Evolutionary conservation across 2,329 filamentous ascomycete genomes (phyloP), one percentile per base, ranked within the genome.

Genomic region (Dryadomyces quercus-mongolicae): DNA sequence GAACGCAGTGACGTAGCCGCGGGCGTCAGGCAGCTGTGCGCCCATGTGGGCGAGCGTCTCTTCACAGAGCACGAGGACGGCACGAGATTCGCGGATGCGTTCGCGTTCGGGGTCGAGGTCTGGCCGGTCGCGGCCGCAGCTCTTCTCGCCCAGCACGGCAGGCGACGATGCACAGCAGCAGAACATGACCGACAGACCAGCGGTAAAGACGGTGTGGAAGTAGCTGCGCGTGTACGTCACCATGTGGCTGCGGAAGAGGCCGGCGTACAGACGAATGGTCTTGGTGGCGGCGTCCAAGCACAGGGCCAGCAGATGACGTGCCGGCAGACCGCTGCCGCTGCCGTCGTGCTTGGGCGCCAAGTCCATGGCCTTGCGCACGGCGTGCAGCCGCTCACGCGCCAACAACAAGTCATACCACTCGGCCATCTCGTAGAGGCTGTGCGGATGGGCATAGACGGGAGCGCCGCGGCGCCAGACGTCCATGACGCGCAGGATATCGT

Each of bases 171-270:
- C 50, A 25, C 50, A 52, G 50, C 50, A 52, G 42, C 50, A 52
- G 25, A 52, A 45, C 42, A 52, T 45, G 50, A 52, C 50, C 21
- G 50, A 52, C 12, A 52, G 50, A 22, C 50, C 50, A 10, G 52
- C 51, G 13, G 51, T 53, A 34, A 74, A 74, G 2, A 75, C 67
- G 49, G 70, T 68, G 51, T 75, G 72, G 25, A 75, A 75, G 56
- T 75, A 75, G 48, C 69, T 73, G n/a, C 72, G 62, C 0, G 73
- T 74, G 53, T 68, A 71, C 0, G 69, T 73, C 40, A 74, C 70
- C 13, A 65, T 62, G 2, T 62, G 62, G 2, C 62, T 61, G 4
- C 66, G 59, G 40, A 65, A 69, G 16, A 75, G 59, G 5, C 59
- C 57, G 4, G 66, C 65, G 56, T 74, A 75, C 0, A 66, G 56